Base-by-base conservation (phyloP, 352 stramenopile genomes). In the Phytophthora podocarpi region DNA sequence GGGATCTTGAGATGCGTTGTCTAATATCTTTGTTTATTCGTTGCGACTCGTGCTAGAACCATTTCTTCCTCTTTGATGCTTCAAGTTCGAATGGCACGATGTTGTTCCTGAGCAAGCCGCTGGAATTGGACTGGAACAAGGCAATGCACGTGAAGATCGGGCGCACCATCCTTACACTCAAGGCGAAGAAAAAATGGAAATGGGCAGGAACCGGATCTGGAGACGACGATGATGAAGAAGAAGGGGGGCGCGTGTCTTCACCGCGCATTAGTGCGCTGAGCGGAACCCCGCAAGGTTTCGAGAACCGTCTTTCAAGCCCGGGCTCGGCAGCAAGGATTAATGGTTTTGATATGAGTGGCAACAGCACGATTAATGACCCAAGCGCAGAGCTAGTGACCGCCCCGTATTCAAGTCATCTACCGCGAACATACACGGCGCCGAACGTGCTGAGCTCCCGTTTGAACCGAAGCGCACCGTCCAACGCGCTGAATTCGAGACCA, bases 51-150 rank as follows among this genome's bases (percentile, higher is more conserved):
- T 28, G 16, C 30, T 53, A 94, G 85, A 79, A 88, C 42, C 65
- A 94, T 36, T 94, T 94, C 28, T 84, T 84, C 24, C 67, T 94
- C 11, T 86, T 76, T 56, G 85, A 94, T 52, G 83, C 82, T 4
- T 67, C 70, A 24, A 91, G 81, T 45, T 94, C 85, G n/a, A 94
- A 94, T 55, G 85, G 85, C 23, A 94, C 85, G 16, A 94, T 94
- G 85, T 61, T 94, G 30, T 94, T 94, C 46, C 57, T 94, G 35
- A 92, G 80, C 51, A 85, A 82, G 27, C 85, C 85, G 2, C 65
- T 94, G 16, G 81, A 94, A 52, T 51, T 94, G 58, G 85, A 94
- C 8, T 94, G 83, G 83, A 90, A 90, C 61, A 91, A 93, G 59
- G 76, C 78, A 1, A 76, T 90, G 37, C 83, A 93, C 55, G 85